Evolutionary conservation across 75 land plant genomes (phyloP).

Genomic region (Sequoia sempervirens): DNA sequence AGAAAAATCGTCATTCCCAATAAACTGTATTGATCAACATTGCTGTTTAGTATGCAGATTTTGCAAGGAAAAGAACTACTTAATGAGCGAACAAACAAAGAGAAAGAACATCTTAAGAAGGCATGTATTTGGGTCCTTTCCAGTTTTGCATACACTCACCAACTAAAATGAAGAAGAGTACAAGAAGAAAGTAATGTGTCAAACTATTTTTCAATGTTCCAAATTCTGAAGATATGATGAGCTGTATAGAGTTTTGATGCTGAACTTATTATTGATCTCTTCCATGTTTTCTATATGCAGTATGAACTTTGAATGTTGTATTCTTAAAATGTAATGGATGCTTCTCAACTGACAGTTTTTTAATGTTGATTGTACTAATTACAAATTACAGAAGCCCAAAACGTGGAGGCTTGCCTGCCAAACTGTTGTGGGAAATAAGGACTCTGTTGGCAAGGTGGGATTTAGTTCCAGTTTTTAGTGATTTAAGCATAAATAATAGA

Average conservation of each 20-base stretch:
- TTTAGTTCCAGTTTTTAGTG: neutral
- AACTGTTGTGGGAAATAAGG: conserved; percentile 48
- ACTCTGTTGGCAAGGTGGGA: conserved; percentile 49
- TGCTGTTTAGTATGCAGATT: conserved; percentile 21
- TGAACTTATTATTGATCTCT: neutral
- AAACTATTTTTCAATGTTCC: neutral
- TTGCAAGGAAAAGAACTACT: conserved; percentile 47
- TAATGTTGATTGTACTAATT: neutral
- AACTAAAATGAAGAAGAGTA: neutral
- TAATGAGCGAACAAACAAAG: conserved; percentile 39
- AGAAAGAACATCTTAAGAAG: conserved; percentile 54
- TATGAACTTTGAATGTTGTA: neutral
- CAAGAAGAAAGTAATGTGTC: neutral
- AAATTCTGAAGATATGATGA: neutral
- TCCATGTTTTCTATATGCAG: neutral
- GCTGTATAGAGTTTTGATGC: neutral
- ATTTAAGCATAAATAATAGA: neutral
- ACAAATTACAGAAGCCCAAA: conserved; percentile 48
- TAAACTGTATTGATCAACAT: neutral
- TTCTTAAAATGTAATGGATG: neutral
- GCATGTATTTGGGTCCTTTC: conserved; percentile 9
- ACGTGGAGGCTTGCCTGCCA: conserved; percentile 69
- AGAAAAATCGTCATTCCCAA: neutral
- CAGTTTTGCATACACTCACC: neutral
- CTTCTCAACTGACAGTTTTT: neutral